These are phyloP conservation scores for Ambrosiella beaveri DNA, from an alignment of 2,329 filamentous ascomycete genomes.

Conservation along the genomic window DNA sequence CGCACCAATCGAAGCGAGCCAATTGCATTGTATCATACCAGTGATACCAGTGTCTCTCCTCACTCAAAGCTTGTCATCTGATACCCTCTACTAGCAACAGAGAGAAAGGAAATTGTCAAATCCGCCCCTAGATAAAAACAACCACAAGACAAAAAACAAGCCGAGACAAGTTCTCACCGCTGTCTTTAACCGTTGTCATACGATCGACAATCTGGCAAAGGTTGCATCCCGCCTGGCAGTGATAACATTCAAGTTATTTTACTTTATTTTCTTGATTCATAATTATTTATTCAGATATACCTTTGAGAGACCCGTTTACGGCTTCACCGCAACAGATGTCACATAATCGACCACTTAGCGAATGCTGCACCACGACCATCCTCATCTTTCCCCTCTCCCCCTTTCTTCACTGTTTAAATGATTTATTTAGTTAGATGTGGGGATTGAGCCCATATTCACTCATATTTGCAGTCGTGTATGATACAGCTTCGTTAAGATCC, in stretches of 20 bases:
- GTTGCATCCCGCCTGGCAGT: background rate
- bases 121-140: too few relatives aligned
- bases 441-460: background rate
- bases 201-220: background rate
- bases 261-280: background rate
- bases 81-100: too few relatives aligned
- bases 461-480: background rate
- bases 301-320: background rate
- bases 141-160: background rate
- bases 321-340: background rate
- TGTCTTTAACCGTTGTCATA: background rate
- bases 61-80: background rate
- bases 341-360: too few relatives aligned
- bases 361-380: too few relatives aligned
- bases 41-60: background rate
- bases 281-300: too few relatives aligned
- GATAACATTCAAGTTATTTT: background rate
- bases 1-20: background rate
- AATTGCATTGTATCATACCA: background rate
- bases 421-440: background rate
- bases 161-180: background rate
- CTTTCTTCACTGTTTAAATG: background rate
- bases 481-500: background rate
- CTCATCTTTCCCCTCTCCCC: background rate
- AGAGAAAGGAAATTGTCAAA: too few relatives aligned